Conservation (phyloP, 306 rosid genomes). For the Medicago lupulina region DNA sequence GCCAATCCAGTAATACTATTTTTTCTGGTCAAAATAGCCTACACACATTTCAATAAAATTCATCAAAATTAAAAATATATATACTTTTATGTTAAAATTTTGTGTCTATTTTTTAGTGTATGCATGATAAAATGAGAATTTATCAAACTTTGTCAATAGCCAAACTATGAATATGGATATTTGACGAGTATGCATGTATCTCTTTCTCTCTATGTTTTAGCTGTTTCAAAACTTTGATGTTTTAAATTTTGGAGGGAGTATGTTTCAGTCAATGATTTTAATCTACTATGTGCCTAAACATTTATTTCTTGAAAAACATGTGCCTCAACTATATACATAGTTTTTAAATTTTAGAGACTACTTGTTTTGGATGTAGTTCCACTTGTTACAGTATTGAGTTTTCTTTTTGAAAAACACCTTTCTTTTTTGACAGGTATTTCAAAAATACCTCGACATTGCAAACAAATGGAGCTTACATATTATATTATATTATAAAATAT, state of each 20-base stretch:
- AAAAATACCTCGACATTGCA: background rate
- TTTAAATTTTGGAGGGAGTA: no score
- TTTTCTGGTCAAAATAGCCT: conserved; percentile 23
- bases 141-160: background rate
- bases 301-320: no score
- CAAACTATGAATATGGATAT: background rate
- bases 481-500: background rate
- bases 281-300: no score
- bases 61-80: background rate
- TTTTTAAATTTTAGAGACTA: no score
- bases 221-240: no score
- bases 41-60: background rate
- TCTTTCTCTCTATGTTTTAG: no score
- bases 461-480: background rate
- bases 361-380: background rate
- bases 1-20: conserved; percentile 29
- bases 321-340: background rate
- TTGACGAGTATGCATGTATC: background rate
- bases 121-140: background rate
- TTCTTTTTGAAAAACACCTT: background rate
- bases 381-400: background rate
- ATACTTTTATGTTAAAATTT: background rate
- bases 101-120: background rate
- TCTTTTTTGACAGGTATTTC: no score
- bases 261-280: no score